These are phyloP conservation scores for Ceraceosorus guamensis DNA, from an alignment of 1,284 basidiomycete species.

Conservation along the genomic window DNA sequence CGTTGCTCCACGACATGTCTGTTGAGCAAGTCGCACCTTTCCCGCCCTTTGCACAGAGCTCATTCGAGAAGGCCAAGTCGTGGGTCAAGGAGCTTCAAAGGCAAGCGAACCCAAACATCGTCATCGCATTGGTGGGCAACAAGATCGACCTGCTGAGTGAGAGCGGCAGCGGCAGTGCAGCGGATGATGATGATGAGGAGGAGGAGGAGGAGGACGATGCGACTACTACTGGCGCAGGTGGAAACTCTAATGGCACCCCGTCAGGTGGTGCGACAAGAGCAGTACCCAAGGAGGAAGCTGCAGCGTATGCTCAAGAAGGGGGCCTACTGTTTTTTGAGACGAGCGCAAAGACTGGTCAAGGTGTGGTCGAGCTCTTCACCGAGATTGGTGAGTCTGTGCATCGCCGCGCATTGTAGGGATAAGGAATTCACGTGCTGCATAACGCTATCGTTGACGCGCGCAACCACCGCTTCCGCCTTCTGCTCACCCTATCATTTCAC, in stretches of 20 bases:
- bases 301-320: constrained; percentile 88
- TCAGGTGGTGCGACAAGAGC: constrained; percentile 22
- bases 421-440: not conserved
- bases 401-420: constrained; percentile 6
- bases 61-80: constrained; percentile 96
- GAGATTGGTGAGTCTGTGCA: constrained; percentile 53
- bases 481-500: not conserved
- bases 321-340: constrained; percentile 95
- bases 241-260: constrained; percentile 15
- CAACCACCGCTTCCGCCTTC: too few relatives aligned
- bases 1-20: not conserved
- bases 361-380: constrained; percentile 93
- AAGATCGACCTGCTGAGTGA: constrained; percentile 70
- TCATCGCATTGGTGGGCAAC: constrained; percentile 59
- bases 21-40: not conserved
- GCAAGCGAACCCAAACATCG: constrained; percentile 97
- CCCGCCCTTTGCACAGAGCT: constrained; percentile 53
- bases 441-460: constrained; percentile 5
- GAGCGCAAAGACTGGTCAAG: constrained; percentile 93
- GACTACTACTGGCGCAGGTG: constrained; percentile 48
- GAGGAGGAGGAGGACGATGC: constrained; percentile 34
- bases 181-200: constrained; percentile 13
- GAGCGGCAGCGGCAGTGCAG: constrained; percentile 15
- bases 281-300: constrained; percentile 67
- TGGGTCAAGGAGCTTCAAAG: constrained; percentile 99